A percentile compares a stretch with the other conserved stretches of the same genome.
Conservation (phyloP, 306 rosid species). For the Ceratonia siliqua region DNA sequence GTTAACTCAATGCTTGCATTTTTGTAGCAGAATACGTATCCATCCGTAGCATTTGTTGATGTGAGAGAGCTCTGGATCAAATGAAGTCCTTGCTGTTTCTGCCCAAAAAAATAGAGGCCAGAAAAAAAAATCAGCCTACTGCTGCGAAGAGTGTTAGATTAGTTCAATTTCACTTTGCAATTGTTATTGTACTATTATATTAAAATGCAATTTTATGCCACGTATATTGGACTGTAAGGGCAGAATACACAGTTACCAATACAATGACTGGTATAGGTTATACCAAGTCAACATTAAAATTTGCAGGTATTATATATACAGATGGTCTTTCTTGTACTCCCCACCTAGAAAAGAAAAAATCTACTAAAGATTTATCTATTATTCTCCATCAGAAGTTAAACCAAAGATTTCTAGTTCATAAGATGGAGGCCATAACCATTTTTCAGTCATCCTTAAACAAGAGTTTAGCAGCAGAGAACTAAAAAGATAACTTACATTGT, state of each 20-base stretch:
- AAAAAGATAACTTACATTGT: no score
- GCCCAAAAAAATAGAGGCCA: slow-evolving; percentile 2
- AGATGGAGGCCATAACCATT: no score
- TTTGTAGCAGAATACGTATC: slow-evolving; percentile 45
- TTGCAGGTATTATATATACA: background rate
- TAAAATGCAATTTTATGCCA: slow-evolving; percentile 33
- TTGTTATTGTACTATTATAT: slow-evolving; percentile 26
- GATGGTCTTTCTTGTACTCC: background rate
- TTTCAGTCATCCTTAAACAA: no score
- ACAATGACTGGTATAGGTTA: background rate
- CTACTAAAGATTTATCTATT: background rate
- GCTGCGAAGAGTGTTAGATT: slow-evolving; percentile 29
- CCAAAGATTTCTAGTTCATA: background rate
- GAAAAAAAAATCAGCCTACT: slow-evolving; percentile 7
- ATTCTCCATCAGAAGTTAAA: background rate
- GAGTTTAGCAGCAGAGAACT: no score
- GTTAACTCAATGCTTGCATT: slow-evolving; percentile 35
- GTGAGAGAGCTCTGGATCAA: slow-evolving; percentile 36
- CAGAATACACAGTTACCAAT: slow-evolving; percentile 7
- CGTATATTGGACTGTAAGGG: slow-evolving; percentile 25
- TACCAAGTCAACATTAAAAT: background rate
- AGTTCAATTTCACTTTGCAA: slow-evolving; percentile 36
- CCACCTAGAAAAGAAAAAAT: no score
- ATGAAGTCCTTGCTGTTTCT: slow-evolving; percentile 26
- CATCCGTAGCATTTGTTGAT: slow-evolving; percentile 23